Evolutionary conservation across 2,329 filamentous ascomycete species (phyloP), one percentile per base, ranked within the genome.

Genomic region (Phaeosphaeriaceae sp.): DNA sequence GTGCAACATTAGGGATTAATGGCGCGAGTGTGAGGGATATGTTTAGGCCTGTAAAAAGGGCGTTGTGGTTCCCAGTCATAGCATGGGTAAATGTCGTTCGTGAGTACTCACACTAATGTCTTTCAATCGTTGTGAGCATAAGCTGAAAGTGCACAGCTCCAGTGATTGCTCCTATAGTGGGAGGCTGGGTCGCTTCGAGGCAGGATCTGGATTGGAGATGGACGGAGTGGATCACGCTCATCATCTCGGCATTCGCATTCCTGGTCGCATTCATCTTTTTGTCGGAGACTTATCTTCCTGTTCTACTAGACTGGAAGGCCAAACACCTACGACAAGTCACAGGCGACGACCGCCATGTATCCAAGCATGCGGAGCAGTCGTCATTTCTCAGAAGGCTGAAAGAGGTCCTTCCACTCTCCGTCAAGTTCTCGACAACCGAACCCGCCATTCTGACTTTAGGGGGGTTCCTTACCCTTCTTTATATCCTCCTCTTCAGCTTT

Each of bases 221-320:
- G 50, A 35, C 34, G 2, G 28, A 52, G 8, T 52, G 45, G 50
- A 46, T 52, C 16, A 46, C 50, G 6, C 28, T 48, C 11, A 23
- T 46, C 37, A 52, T 46, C 12, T 46, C 50, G 17, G 38, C 18
- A 5, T 48, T 49, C 21, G 50, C 46, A 11, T 49, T 52, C 20
- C 33, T 49, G 1, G 2, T 46, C 13, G 50, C 46, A 2, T 42
- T 49, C 8, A 35, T 79, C 7, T 76, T 78, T 47, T 66, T 78
- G 6, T 80, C 78, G 0, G 80, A 83, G 64, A 83, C 79, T 0
- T 81, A 78, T 52, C 64, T 74, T 1, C 79, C 77, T 0, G 55
- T 68, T 2, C 49, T 74, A 0, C 51, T 73, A 13, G 52, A 55
- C 13, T 73, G 61, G 60, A 69, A 68, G 44, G 71, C 68, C 1